A percentile compares a stretch with the other conserved stretches of the same genome.
phyloP scores from a whole-genome alignment of 139 green algal species.

The Medakamo hakoo region DNA sequence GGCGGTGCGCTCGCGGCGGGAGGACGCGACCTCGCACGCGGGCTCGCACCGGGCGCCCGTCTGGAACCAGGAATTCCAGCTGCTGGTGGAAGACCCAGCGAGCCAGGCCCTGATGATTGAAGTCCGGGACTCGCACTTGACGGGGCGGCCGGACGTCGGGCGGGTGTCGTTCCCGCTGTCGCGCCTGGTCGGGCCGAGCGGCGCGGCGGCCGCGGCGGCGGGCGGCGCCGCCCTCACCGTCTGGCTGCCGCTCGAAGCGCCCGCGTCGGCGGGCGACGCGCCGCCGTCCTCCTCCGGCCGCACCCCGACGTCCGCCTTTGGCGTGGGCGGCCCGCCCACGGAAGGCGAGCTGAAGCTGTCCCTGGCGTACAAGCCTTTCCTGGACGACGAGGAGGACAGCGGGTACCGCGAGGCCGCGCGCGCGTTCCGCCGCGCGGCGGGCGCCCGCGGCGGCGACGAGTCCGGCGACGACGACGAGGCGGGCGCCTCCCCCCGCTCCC shows the following conservation, averaged over 20 bases:
- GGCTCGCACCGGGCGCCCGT: conserved; percentile 55
- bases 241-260: conserved; percentile 46
- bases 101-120: conserved; percentile 54
- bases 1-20: conserved; percentile 43
- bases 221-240: conserved; percentile 28
- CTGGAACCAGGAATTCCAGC: conserved; percentile 73
- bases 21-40: conserved; percentile 56
- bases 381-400: conserved; percentile 46
- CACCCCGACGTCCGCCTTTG: too few relatives aligned
- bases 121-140: conserved; percentile 72
- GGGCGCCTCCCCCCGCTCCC: too few relatives aligned
- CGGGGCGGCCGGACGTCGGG: conserved; percentile 59
- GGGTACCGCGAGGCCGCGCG: conserved; percentile 43
- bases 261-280: background rate
- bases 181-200: too few relatives aligned
- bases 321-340: background rate
- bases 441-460: background rate
- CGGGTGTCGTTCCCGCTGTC: conserved; percentile 38
- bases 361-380: conserved; percentile 53
- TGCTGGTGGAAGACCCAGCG: conserved; percentile 67
- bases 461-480: too few relatives aligned
- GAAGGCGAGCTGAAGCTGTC: conserved; percentile 52
- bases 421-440: background rate
- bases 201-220: conserved; percentile 13
- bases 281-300: background rate